Evolutionary conservation across 345 rosid species (phyloP), one percentile per base, ranked within the genome.

Genomic region (Salix suchowensis): DNA sequence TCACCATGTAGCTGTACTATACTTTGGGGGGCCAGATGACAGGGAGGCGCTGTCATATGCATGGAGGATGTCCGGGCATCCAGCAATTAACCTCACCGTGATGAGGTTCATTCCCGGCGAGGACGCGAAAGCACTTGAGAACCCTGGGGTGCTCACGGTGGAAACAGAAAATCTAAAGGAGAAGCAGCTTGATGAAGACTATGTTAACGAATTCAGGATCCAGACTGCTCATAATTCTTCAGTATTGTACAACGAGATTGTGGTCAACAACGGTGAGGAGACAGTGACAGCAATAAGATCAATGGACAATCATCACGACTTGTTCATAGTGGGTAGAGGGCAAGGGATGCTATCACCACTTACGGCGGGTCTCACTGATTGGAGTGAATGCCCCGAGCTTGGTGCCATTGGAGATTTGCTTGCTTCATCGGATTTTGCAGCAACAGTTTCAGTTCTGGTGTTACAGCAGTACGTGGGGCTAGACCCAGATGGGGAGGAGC

Each of bases 371-470:
- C 89, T 96, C 67, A 92, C 96, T 1, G 99, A 96, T 84, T 93
- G 98, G 99, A 96, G 99, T n/a, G 99, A 96, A 67, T 96, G 99
- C 79, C 98, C 97, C 0, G 99, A 96, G 86, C 97, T 93, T 5
- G 99, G 98, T 2, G 94, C 97, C 9, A 93, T 93, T 23, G 98
- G 99, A 8, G 99, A 96, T 79, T 76, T 96, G 82, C 84, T 96
- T 36, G 99, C 98, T 0, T 96, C 99, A 6, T 92, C 99, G 3
- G 99, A 96, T 77, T 93, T 91, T 67, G 91, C 97, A 40, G 88
- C 89, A 8, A 88, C 91, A 2, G 90, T 90, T 11, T 93, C 98
- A 0, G 99, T 96, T 68, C 82, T 96, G 24, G 98, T 96, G 34
- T 85, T 96, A 74, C 97, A 96, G 72, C 99, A 96, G 72, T 87